phyloP scores from a whole-genome alignment of 2,329 filamentous ascomycete species.

The Colletotrichum zoysiae region DNA sequence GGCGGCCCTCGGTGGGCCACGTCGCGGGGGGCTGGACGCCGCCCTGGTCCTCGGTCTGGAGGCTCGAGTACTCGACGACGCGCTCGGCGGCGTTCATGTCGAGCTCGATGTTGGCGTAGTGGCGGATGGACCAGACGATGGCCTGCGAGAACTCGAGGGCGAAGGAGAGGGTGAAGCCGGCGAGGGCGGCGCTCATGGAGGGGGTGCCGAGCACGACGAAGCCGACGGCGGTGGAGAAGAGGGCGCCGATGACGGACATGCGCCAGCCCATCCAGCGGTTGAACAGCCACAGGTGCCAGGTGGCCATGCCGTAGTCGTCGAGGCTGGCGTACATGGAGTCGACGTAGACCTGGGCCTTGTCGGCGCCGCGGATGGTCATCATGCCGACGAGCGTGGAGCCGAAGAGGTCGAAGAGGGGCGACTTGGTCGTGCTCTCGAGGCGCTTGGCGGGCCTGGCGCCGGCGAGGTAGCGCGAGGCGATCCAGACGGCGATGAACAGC shows the following conservation, averaged over 20 bases:
- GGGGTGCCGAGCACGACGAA: slow-evolving; percentile 72
- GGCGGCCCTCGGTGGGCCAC: slow-evolving; percentile 80
- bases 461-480: slow-evolving; percentile 73
- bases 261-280: slow-evolving; percentile 84
- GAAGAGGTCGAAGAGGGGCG: slow-evolving; percentile 85
- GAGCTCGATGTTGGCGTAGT: slow-evolving; percentile 79
- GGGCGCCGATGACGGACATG: slow-evolving; percentile 75
- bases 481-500: slow-evolving; percentile 67
- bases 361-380: slow-evolving; percentile 80
- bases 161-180: slow-evolving; percentile 82
- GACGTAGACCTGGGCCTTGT: slow-evolving; percentile 75
- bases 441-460: slow-evolving; percentile 82
- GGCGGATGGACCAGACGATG: slow-evolving; percentile 75
- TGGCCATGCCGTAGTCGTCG: slow-evolving; percentile 75
- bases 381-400: slow-evolving; percentile 79
- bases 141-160: slow-evolving; percentile 75
- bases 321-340: slow-evolving; percentile 77
- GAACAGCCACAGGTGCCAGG: slow-evolving; percentile 77
- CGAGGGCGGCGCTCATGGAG: slow-evolving; percentile 75
- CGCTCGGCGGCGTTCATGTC: slow-evolving; percentile 85
- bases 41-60: slow-evolving; percentile 74
- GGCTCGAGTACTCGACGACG: slow-evolving; percentile 79
- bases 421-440: slow-evolving; percentile 81
- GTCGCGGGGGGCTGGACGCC: slow-evolving; percentile 73
- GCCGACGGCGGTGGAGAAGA: slow-evolving; percentile 76